phyloP scores from a whole-genome alignment of 805 yeast genomes.

The Saturnispora mendoncae region DNA sequence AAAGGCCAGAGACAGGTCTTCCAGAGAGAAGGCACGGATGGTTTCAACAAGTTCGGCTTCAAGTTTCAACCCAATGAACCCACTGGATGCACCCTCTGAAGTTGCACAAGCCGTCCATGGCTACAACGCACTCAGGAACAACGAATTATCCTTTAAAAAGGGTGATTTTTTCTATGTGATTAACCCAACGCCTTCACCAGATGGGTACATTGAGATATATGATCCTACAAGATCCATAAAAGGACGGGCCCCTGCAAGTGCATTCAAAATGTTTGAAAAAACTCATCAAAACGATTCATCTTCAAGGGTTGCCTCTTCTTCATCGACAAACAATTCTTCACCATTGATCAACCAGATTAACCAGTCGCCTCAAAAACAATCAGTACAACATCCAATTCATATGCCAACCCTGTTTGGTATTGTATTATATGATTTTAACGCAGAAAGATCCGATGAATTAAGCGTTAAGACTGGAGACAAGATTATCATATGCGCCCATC shows the following conservation, averaged over 20 bases:
- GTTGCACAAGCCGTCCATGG: conserved; percentile 77
- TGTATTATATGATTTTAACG: conserved; percentile 77
- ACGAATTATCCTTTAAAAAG: conserved; percentile 65
- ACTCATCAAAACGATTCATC: conserved; percentile 34
- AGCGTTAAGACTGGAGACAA: conserved; percentile 80
- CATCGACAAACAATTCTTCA: neutral
- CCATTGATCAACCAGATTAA: neutral
- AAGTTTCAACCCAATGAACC: conserved; percentile 10
- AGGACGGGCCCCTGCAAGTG: conserved; percentile 83
- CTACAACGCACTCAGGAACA: conserved; percentile 70
- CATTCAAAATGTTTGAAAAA: conserved; percentile 71
- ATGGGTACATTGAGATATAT: conserved; percentile 64
- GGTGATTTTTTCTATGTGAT: conserved; percentile 88
- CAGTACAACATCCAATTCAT: conserved; percentile 9
- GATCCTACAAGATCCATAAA: conserved; percentile 70
- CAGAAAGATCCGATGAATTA: conserved; percentile 78
- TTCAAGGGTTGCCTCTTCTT: neutral
- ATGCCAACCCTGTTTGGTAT: conserved; percentile 55
- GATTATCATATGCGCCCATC: conserved; percentile 90
- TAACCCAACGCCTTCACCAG: conserved; percentile 32
- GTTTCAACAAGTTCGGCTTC: conserved; percentile 7
- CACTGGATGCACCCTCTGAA: conserved; percentile 54
- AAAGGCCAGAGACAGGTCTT: conserved; percentile 20
- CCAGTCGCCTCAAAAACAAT: neutral
- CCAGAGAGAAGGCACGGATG: conserved; percentile 24